phyloP scores from a whole-genome alignment of 805 yeast species.

The Cyberlindnera nakhonratchasimensis region DNA sequence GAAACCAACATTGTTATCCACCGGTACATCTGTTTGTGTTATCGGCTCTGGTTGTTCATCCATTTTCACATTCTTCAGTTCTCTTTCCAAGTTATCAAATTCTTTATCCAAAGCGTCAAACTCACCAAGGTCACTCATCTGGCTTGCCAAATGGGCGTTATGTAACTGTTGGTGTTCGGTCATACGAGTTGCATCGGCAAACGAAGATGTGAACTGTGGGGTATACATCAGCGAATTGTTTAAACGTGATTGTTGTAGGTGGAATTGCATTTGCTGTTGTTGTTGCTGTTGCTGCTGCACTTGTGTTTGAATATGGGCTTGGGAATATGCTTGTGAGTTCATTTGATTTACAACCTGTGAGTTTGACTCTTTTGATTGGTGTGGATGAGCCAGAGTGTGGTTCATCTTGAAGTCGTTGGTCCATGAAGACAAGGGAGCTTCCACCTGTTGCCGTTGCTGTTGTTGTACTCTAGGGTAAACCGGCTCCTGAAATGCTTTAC shows the following conservation, averaged over 20 bases:
- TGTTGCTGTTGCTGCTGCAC: conserved; percentile 8
- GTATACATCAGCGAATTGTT: conserved; percentile 6
- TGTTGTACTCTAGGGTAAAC: conserved; percentile 6
- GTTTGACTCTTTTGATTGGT: conserved; percentile 20
- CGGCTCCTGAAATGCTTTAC: conserved; percentile 11
- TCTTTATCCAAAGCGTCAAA: conserved; percentile 17
- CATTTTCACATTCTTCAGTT: conserved; percentile 14
- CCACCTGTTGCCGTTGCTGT: conserved; percentile 4
- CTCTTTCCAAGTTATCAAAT: conserved; percentile 16
- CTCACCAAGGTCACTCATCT: conserved; percentile 16
- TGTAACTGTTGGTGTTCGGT: conserved; percentile 27
- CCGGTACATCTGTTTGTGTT: background rate
- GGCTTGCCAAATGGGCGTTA: conserved; percentile 10
- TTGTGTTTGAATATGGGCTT: background rate
- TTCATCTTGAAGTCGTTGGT: conserved; percentile 25
- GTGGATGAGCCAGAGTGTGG: conserved; percentile 4
- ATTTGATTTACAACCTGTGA: conserved; percentile 18
- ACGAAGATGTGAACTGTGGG: conserved; percentile 13
- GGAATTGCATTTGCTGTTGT: conserved; percentile 4
- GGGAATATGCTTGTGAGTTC: conserved; percentile 4
- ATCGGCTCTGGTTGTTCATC: conserved; percentile 6
- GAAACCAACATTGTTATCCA: conserved; percentile 19
- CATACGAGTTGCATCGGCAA: conserved; percentile 9
- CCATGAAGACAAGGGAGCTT: conserved; percentile 19
- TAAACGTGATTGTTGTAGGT: conserved; percentile 7